Percentiles rank a stretch among this genome's conserved stretches.
Evolutionary conservation across 129 eudicot genomes (phyloP).

Genomic region (Daucus carota): DH1_v3.0 NC_030384.2:50285001-50285500

Average conservation of each 20-base stretch:
- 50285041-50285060: constrained; percentile 7
- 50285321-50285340: constrained; percentile 9
- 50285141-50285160: constrained; percentile 46
- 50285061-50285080: not conserved
- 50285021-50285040: constrained; percentile 3
- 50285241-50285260: not conserved
- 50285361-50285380: not conserved
- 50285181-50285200: constrained; percentile 37
- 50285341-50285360: constrained; percentile 16
- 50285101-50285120: not conserved
- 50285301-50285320: constrained; percentile 51
- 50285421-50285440: constrained; percentile 11
- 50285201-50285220: not conserved
- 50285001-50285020: constrained; percentile 14
- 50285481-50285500: constrained; percentile 26
- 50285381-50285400: not conserved
- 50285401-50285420: constrained; percentile 10
- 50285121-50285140: constrained; percentile 25
- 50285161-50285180: constrained; percentile 61
- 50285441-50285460: constrained; percentile 76
- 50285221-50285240: not conserved
- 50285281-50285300: constrained; percentile 64
- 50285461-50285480: constrained; percentile 26
- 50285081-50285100: not conserved
- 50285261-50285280: constrained; percentile 24